A percentile compares a stretch with the other conserved stretches of the same genome.
These are phyloP conservation scores for Bipolaris oryzae DNA, from an alignment of 2,329 filamentous ascomycete genomes.

Conservation along the genomic window DNA sequence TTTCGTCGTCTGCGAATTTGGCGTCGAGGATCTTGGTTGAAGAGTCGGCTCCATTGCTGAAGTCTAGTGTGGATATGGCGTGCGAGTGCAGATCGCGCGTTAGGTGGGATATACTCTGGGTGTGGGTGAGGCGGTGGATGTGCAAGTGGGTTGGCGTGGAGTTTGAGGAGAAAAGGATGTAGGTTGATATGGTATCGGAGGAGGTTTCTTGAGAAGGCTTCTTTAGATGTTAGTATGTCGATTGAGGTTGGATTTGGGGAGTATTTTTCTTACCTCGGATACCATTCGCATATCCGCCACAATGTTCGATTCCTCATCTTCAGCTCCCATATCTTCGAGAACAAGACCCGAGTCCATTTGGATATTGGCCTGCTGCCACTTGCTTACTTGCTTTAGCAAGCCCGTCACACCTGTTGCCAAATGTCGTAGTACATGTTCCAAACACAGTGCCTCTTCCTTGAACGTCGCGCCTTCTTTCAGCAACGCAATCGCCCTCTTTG, in stretches of 20 bases:
- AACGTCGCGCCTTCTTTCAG: slow-evolving; percentile 54
- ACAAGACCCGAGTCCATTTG: slow-evolving; percentile 70
- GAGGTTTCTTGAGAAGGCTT: slow-evolving; percentile 1
- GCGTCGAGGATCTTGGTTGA: slow-evolving; percentile 61
- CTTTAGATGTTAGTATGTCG: not conserved
- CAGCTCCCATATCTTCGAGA: slow-evolving; percentile 50
- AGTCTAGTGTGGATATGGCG: slow-evolving; percentile 62
- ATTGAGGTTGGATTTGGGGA: not conserved
- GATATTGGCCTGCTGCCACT: slow-evolving; percentile 59
- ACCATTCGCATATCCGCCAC: slow-evolving; percentile 65
- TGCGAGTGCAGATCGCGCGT: slow-evolving; percentile 35
- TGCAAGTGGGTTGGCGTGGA: slow-evolving; percentile 10
- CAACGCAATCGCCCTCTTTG: slow-evolving; percentile 39
- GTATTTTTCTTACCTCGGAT: slow-evolving; percentile 50
- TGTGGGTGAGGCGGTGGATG: slow-evolving; percentile 45
- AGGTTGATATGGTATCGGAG: slow-evolving; percentile 30
- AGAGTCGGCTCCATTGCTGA: slow-evolving; percentile 8
- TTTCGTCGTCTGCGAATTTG: slow-evolving; percentile 69
- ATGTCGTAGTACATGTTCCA: slow-evolving; percentile 48
- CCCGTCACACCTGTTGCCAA: slow-evolving; percentile 42
- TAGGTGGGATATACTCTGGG: slow-evolving; percentile 50
- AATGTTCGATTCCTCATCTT: slow-evolving; percentile 23
- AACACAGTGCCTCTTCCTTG: slow-evolving; percentile 44
- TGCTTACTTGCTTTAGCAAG: slow-evolving; percentile 48
- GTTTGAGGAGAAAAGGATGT: slow-evolving; percentile 29